Conservation (phyloP, 1,284 basidiomycete genomes). For the Pascua guehoae region DNA sequence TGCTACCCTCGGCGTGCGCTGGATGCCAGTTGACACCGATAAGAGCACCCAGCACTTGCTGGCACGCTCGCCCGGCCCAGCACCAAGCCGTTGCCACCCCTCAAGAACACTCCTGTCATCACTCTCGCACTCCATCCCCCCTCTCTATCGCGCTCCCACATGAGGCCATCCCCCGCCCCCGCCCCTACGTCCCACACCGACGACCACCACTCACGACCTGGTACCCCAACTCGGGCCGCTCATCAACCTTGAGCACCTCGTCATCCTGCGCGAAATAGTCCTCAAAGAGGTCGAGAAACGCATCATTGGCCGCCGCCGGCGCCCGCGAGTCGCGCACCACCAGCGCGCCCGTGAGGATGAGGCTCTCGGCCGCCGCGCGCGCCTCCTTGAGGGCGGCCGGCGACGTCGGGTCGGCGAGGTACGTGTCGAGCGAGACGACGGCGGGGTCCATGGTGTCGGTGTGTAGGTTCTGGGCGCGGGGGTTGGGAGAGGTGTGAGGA, state of each 20-base stretch:
- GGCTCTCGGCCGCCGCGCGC: constrained; percentile 66
- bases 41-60: too few species aligned
- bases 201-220: constrained; percentile 43
- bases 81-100: too few species aligned
- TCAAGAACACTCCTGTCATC: too few species aligned
- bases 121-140: too few species aligned
- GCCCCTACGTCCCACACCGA: too few species aligned
- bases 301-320: constrained; percentile 70
- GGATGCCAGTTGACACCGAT: too few species aligned
- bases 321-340: constrained; percentile 77
- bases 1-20: too few species aligned
- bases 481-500: too few species aligned
- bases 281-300: constrained; percentile 72
- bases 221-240: constrained; percentile 67
- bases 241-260: constrained; percentile 63
- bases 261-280: constrained; percentile 79
- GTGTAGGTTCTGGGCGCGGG: background rate
- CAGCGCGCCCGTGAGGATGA: constrained; percentile 71
- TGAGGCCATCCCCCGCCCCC: too few species aligned
- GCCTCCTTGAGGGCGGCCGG: constrained; percentile 48
- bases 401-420: constrained; percentile 55
- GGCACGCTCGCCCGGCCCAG: too few species aligned
- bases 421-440: constrained; percentile 68
- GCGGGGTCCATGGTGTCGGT: constrained; percentile 8
- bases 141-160: too few species aligned